These are phyloP conservation scores for Quercus robur DNA, from an alignment of 306 rosid species.

Conservation along the genomic window DNA sequence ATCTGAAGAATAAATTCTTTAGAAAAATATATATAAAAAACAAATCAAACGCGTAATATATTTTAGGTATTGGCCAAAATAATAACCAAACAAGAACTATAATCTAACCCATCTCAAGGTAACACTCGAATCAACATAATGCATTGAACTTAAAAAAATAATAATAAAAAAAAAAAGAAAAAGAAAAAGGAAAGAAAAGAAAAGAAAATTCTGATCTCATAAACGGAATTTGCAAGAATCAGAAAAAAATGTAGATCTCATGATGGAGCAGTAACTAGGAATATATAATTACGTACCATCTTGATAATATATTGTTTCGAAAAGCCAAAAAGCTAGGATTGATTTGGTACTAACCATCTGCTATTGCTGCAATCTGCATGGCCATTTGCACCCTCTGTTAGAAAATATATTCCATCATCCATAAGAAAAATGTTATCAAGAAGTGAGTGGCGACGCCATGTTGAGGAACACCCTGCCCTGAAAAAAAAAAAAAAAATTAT, in stretches of 20 bases:
- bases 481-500: too few relatives aligned
- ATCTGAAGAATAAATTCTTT: too few relatives aligned
- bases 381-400: background rate
- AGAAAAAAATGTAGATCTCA: background rate
- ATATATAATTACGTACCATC: background rate
- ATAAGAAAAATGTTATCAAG: too few relatives aligned
- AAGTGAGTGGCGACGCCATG: too few relatives aligned
- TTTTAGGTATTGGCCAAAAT: too few relatives aligned
- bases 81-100: too few relatives aligned
- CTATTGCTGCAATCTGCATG: constrained; percentile 30
- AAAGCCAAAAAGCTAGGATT: background rate
- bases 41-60: too few relatives aligned
- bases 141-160: background rate
- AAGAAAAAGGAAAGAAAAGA: background rate
- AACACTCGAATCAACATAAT: too few relatives aligned
- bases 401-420: too few relatives aligned
- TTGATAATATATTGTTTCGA: background rate
- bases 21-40: too few relatives aligned
- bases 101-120: too few relatives aligned
- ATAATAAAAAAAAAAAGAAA: background rate
- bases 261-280: background rate
- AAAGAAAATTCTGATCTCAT: background rate
- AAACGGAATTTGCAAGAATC: background rate
- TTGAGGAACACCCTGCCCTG: too few relatives aligned
- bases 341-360: background rate